A percentile compares a stretch with the other conserved stretches of the same genome.
Conservation (phyloP, 768 basidiomycete species). For the Boletus barrowsii region DNA sequence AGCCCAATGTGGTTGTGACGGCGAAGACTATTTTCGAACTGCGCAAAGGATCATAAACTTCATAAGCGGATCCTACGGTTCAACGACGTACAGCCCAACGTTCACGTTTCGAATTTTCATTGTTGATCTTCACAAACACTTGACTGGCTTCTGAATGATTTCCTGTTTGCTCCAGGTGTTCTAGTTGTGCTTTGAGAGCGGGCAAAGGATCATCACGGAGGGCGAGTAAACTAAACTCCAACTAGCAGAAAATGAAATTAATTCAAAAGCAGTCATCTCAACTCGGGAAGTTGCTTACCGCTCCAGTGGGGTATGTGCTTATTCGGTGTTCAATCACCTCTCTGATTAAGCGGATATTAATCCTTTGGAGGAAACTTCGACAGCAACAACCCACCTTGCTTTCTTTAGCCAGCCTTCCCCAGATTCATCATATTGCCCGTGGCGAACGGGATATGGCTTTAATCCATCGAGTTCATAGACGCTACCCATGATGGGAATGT, state of each 20-base stretch:
- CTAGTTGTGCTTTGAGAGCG: conserved; percentile 56
- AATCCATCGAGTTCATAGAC: conserved; percentile 95
- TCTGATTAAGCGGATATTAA: conserved; percentile 38
- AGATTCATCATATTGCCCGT: conserved; percentile 65
- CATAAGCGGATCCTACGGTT: neutral
- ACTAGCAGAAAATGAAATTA: conserved; percentile 39
- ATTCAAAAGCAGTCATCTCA: conserved; percentile 1
- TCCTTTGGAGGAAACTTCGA: conserved; percentile 8
- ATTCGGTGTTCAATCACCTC: conserved; percentile 87
- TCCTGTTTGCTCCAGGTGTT: conserved; percentile 43
- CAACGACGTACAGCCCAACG: conserved; percentile 70
- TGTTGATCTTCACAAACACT: conserved; percentile 51
- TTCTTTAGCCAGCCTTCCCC: conserved; percentile 82
- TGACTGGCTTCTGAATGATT: conserved; percentile 47
- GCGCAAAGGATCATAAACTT: conserved; percentile 8
- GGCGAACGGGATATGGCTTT: conserved; percentile 72
- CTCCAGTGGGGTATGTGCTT: conserved; percentile 82
- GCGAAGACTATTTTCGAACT: conserved; percentile 88
- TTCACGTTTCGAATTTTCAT: conserved; percentile 72
- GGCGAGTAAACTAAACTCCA: conserved; percentile 91
- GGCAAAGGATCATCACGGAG: conserved; percentile 82
- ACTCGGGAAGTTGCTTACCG: conserved; percentile 51
- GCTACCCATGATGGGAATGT: conserved; percentile 77
- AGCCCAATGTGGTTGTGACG: conserved; percentile 86
- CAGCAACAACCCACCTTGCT: conserved; percentile 53